A percentile compares a stretch with the other conserved stretches of the same genome.
phyloP scores from a whole-genome alignment of 208 protist species.

The Tritrichomonas musculus region DNA sequence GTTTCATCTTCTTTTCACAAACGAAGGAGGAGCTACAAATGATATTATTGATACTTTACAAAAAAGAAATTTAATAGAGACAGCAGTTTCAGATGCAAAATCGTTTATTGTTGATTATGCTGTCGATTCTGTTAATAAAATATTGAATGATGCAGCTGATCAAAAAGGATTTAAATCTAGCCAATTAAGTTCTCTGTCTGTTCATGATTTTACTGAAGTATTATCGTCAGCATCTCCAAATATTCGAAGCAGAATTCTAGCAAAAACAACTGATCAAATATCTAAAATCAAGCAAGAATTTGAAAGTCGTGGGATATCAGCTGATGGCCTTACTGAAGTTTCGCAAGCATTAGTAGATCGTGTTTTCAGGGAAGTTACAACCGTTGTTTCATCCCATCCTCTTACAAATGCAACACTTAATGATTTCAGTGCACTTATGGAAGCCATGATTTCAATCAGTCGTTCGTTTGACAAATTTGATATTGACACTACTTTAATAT shows the following conservation, averaged over 20 bases:
- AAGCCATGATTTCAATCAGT: not conserved
- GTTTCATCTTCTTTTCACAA: not conserved
- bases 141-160: not conserved
- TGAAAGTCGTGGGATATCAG: not conserved
- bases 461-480: not conserved
- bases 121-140: not conserved
- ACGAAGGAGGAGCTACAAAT: not conserved
- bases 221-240: not conserved
- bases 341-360: not conserved
- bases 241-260: not conserved
- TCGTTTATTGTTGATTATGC: not conserved
- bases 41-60: not conserved
- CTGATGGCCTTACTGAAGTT: not conserved
- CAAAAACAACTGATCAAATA: not conserved
- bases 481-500: not conserved
- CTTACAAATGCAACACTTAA: not conserved
- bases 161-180: not conserved
- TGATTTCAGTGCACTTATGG: not conserved
- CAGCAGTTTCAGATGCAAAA: not conserved
- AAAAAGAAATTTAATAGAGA: not conserved
- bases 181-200: not conserved
- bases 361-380: not conserved
- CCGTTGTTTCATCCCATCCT: not conserved
- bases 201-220: not conserved
- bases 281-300: not conserved